A percentile compares a stretch with the other conserved stretches of the same genome.
Conservation (phyloP, 1,284 basidiomycete genomes). For the Phellopilus nigrolimitatus region DNA sequence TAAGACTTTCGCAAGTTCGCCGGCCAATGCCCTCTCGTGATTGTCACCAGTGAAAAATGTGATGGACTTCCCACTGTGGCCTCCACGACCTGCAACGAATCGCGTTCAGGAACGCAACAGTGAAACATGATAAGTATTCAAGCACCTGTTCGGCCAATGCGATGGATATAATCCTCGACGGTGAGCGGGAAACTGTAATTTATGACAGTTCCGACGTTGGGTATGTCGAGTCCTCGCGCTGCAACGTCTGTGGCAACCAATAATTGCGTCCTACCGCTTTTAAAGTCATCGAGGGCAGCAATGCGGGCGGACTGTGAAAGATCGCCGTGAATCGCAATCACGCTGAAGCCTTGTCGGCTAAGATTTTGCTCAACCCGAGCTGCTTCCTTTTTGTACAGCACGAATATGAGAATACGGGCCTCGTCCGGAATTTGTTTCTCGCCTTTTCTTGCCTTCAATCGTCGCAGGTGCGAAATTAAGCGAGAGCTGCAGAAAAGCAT, state of each 20-base stretch:
- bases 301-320: conserved; percentile 85
- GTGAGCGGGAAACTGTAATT: conserved; percentile 98
- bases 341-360: conserved; percentile 73
- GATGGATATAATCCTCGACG: conserved; percentile 95
- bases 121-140: conserved; percentile 35
- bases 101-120: conserved; percentile 7
- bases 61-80: conserved; percentile 86
- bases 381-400: conserved; percentile 97
- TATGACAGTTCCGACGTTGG: conserved; percentile 87
- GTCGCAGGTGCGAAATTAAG: conserved; percentile 59
- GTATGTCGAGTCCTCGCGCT: conserved; percentile 94
- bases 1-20: conserved; percentile 90
- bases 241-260: conserved; percentile 98
- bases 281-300: conserved; percentile 87
- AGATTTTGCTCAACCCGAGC: conserved; percentile 85
- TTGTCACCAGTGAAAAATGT: conserved; percentile 94
- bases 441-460: conserved; percentile 61
- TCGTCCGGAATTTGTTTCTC: conserved; percentile 42
- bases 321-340: conserved; percentile 91
- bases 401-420: conserved; percentile 87
- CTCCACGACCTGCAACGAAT: conserved; percentile 73
- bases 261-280: conserved; percentile 76
- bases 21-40: conserved; percentile 85
- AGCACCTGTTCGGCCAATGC: conserved; percentile 83
- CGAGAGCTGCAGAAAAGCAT: conserved; percentile 49